Evolutionary conservation across 2,329 filamentous ascomycete species (phyloP).

Genomic region (Fusarium beomiforme): DNA sequence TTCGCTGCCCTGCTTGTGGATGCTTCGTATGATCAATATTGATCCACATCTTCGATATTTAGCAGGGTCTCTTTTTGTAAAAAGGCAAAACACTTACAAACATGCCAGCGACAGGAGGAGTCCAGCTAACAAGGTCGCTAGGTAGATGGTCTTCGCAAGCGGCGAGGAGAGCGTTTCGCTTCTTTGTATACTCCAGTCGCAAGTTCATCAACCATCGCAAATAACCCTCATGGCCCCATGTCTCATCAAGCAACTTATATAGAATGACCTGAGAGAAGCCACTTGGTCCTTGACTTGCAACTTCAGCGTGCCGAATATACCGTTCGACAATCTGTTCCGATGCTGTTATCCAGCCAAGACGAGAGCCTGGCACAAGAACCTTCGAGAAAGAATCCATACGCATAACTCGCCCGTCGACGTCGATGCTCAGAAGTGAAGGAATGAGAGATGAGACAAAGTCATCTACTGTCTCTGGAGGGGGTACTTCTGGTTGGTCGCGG

Average conservation of each 20-base stretch:
- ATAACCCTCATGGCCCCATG: constrained; percentile 93
- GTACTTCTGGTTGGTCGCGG: constrained; percentile 58
- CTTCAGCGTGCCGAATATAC: constrained; percentile 84
- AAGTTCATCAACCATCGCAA: constrained; percentile 89
- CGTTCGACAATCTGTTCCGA: constrained; percentile 85
- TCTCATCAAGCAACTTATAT: constrained; percentile 90
- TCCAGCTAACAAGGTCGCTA: constrained; percentile 79
- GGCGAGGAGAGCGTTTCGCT: constrained; percentile 78
- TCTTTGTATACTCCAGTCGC: constrained; percentile 80
- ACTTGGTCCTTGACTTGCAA: constrained; percentile 83
- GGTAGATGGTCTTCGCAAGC: constrained; percentile 86
- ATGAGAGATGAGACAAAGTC: constrained; percentile 72
- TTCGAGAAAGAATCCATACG: constrained; percentile 95
- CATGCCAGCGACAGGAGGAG: constrained; percentile 87
- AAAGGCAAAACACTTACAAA: constrained; percentile 73
- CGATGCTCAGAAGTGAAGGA: constrained; percentile 81
- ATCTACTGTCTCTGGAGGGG: constrained; percentile 69
- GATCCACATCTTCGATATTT: constrained; percentile 71
- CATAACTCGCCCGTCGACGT: constrained; percentile 87
- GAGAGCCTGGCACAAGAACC: constrained; percentile 83
- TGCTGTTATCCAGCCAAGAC: constrained; percentile 89
- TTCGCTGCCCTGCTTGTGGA: constrained; percentile 64
- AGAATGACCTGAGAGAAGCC: constrained; percentile 86
- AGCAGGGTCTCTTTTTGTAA: background rate
- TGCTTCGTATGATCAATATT: constrained; percentile 73